phyloP scores from a whole-genome alignment of 2,329 filamentous ascomycete species.

The Basipetospora sp. region DNA sequence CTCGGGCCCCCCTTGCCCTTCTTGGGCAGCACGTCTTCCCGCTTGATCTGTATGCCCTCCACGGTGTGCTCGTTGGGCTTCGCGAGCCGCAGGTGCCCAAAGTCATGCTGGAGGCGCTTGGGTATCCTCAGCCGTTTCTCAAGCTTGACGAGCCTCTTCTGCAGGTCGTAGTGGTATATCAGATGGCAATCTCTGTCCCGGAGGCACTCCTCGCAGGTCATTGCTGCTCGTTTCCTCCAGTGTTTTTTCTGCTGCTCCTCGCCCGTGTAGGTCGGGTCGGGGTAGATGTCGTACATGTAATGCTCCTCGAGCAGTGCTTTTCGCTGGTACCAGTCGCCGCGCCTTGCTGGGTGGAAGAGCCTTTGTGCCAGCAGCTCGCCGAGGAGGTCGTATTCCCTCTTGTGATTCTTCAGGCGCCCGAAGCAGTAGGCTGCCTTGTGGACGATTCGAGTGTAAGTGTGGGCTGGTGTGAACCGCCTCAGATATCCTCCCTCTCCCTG shows the following conservation, averaged over 20 bases:
- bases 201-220: slow-evolving; percentile 73
- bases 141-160: slow-evolving; percentile 83
- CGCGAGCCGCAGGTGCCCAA: slow-evolving; percentile 66
- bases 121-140: slow-evolving; percentile 73
- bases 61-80: slow-evolving; percentile 63
- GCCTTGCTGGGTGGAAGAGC: slow-evolving; percentile 70
- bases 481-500: slow-evolving; percentile 79
- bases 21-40: slow-evolving; percentile 29
- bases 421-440: slow-evolving; percentile 73
- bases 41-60: slow-evolving; percentile 63
- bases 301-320: slow-evolving; percentile 90
- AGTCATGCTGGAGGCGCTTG: slow-evolving; percentile 80
- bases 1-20: slow-evolving; percentile 27
- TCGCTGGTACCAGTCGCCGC: slow-evolving; percentile 89
- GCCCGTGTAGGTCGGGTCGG: slow-evolving; percentile 22
- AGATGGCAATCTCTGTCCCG: slow-evolving; percentile 81
- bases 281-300: slow-evolving; percentile 60
- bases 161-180: slow-evolving; percentile 85
- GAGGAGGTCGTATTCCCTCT: slow-evolving; percentile 59
- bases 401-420: slow-evolving; percentile 68
- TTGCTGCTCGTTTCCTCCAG: slow-evolving; percentile 63
- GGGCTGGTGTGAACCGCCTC: slow-evolving; percentile 75
- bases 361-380: slow-evolving; percentile 62
- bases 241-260: slow-evolving; percentile 53
- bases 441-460: slow-evolving; percentile 83